phyloP scores from a whole-genome alignment of 2,329 filamentous ascomycete species.

The Calonectria pauciramosa region DNA sequence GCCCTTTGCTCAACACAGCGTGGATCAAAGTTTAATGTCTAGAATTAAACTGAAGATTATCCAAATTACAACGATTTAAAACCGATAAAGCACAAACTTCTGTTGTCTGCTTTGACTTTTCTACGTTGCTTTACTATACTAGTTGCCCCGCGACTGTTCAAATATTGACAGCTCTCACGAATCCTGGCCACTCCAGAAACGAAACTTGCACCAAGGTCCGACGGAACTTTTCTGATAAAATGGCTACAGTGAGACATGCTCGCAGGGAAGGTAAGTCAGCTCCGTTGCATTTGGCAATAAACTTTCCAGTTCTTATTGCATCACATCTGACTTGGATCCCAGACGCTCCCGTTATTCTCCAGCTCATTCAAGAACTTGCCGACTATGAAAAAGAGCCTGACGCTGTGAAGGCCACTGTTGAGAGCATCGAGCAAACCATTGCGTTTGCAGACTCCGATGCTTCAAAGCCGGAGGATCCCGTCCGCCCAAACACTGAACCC shows the following conservation, averaged over 20 bases:
- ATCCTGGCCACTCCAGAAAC: no score
- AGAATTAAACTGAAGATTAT: no score
- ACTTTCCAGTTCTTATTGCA: neutral
- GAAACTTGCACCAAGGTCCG: no score
- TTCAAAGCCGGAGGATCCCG: neutral
- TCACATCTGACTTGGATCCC: slow-evolving; percentile 28
- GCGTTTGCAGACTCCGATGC: slow-evolving; percentile 76
- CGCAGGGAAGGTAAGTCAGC: slow-evolving; percentile 39
- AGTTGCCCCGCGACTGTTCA: no score
- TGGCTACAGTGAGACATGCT: slow-evolving; percentile 45
- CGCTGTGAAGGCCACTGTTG: slow-evolving; percentile 83
- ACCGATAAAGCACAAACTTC: no score
- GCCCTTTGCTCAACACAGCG: neutral
- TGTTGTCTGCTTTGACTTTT: no score
- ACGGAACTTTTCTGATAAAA: neutral
- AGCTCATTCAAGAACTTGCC: slow-evolving; percentile 87
- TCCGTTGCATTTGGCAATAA: neutral
- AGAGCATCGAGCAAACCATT: slow-evolving; percentile 79
- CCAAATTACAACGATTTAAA: no score
- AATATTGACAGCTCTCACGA: no score
- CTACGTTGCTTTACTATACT: no score
- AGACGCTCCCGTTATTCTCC: slow-evolving; percentile 88
- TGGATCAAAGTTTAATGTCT: no score
- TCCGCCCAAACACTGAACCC: slow-evolving; percentile 63
- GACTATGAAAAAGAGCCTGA: slow-evolving; percentile 83